Evolutionary conservation across 2,329 filamentous ascomycete genomes (phyloP), one percentile per base, ranked within the genome.

Genomic region (Calonectria henricotiae): DNA sequence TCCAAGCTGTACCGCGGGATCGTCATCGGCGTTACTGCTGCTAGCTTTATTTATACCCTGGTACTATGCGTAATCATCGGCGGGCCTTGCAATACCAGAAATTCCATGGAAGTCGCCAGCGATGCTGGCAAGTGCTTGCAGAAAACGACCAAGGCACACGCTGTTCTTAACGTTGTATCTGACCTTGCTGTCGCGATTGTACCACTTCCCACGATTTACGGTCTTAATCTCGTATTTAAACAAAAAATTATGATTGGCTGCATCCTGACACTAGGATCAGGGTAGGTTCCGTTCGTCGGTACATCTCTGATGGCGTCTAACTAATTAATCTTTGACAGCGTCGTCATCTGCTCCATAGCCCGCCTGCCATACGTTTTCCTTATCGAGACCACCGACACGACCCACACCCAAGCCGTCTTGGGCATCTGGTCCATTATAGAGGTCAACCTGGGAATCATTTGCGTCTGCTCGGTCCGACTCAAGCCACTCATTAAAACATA

Each of bases 341-440:
- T 61, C 25, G 55, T 61, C 17, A 25, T 61, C 13, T 61, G 55
- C 55, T 61, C 55, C 15, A 61, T 61, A 17, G 55, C 39, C 30
- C 55, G 55, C 4, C 39, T 61, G 12, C 55, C 55, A 32, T 61
- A 61, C 39, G 55, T 61, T 17, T 43, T 61, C 7, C 13, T 43
- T 25, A 41, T 61, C 12, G 7, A 43, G 2, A 80, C 77, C 17
- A 80, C 76, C 12, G 82, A 83, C 43, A 73, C 71, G 2, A 80
- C 79, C 2, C 79, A 76, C 73, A 74, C 65, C 68, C 76, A 77
- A n/a, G 75, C 77, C 47, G 61, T 74, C 4, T 69, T 74, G 43
- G 75, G 75, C 27, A 74, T 78, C 41, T 84, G 82, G 80, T 81
- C 80, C 7, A 76, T 83, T 39, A 73, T 81, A n/a, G 83, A 84